Base-by-base conservation (phyloP, 164 flowering plant species). In the Tinospora cordifolia region DNA sequence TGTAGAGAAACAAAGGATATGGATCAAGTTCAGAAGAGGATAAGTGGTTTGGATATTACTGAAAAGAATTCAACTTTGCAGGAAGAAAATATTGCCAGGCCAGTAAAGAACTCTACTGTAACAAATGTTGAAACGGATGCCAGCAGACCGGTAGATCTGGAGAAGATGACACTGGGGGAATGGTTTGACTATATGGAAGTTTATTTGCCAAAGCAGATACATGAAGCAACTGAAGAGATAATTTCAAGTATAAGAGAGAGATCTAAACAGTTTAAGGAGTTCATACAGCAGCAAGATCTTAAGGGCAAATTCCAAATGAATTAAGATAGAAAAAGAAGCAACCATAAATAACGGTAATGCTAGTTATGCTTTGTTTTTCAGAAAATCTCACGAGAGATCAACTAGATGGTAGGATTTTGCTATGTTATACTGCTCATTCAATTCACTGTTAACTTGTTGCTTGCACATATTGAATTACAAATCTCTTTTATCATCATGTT, bases 221-320 rank as follows among this genome's bases (percentile, higher is more conserved):
- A 72, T 73, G 82, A 81, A 27, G 79, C 22, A 17, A 82, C 88
- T 1, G 95, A 88, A 59, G 75, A 84, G 75, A 76, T 84, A 73
- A 78, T 88, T 75, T 72, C 69, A 25, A 78, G 58, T 4, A 85
- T 90, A 87, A 81, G 72, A 66, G 75, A 65, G 39, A 83, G 78
- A 68, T 78, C 84, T 1, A 72, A 75, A 66, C 75, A 75, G 57
- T 77, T 83, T 21, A 72, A 76, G 10, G 83, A 85, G 69, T 85
- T 82, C 58, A 71, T 81, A 24, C 79, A 84, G 76, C 87, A 87
- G 72, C 81, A 78, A 74, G 76, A 74, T 13, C 63, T 72, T 64
- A 77, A 83, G 75, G 81, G 75, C 38, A 74, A 76, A 62, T 60
- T 69, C 72, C n/a, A 34, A 12, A 36, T 58, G 47, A 63, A 68